Evolutionary conservation across 768 basidiomycete species (phyloP).

Genomic region (Rhizopogon vulgaris): DNA sequence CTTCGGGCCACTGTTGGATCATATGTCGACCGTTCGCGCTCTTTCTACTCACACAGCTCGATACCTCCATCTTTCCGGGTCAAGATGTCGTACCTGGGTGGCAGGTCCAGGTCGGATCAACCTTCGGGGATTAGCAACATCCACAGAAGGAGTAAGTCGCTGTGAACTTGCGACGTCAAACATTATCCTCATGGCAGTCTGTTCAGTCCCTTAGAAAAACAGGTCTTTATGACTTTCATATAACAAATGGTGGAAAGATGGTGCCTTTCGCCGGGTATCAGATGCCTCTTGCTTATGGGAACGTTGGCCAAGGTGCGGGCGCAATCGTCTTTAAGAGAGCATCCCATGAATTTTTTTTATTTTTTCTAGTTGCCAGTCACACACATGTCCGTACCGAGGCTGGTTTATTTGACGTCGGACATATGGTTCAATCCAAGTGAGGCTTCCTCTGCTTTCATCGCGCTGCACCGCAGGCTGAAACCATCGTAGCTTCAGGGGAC

Average conservation of each 20-base stretch:
- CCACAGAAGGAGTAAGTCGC: neutral
- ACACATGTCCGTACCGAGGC: slow-evolving; percentile 76
- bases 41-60: neutral
- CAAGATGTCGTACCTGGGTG: neutral
- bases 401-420: slow-evolving; percentile 94
- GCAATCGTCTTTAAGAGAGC: slow-evolving; percentile 2
- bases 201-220: slow-evolving; percentile 50
- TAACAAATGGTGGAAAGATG: slow-evolving; percentile 83
- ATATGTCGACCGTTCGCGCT: neutral
- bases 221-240: slow-evolving; percentile 84
- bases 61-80: neutral
- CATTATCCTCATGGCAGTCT: neutral
- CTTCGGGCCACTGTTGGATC: neutral
- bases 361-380: slow-evolving; percentile 72
- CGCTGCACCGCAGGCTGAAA: neutral
- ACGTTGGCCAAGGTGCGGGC: slow-evolving; percentile 67
- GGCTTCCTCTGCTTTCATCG: slow-evolving; percentile 11
- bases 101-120: neutral
- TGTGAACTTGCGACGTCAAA: no score
- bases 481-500: slow-evolving; percentile 66
- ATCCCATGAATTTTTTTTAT: slow-evolving; percentile 1
- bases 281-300: slow-evolving; percentile 88
- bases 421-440: slow-evolving; percentile 94
- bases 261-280: slow-evolving; percentile 93
- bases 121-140: neutral